Conservation (phyloP, 192 early-diverging fungal species). For the Backusella westeae region DNA sequence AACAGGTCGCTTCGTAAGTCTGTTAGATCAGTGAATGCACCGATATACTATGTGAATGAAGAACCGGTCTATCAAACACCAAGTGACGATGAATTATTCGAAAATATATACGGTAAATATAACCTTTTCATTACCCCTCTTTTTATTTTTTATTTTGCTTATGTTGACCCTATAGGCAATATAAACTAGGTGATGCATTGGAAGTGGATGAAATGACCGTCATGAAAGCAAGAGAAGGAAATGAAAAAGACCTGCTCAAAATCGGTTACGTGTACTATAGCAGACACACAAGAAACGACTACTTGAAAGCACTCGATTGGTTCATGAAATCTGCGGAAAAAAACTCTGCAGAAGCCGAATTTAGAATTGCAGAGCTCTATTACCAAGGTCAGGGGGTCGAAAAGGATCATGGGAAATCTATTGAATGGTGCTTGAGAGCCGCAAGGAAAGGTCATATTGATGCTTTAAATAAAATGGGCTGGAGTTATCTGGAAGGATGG, state of each 20-base stretch:
- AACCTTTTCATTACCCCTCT: neutral
- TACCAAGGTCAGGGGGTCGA: neutral
- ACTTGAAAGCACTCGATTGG: neutral
- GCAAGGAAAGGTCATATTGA: neutral
- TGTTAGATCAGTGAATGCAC: neutral
- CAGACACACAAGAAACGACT: neutral
- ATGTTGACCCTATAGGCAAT: neutral
- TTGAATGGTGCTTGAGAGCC: neutral
- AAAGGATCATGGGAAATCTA: neutral
- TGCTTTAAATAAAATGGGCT: neutral
- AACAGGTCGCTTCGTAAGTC: neutral
- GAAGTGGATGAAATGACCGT: neutral
- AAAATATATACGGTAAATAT: neutral
- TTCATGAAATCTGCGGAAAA: neutral
- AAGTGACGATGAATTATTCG: neutral
- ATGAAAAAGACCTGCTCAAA: neutral
- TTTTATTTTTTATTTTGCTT: neutral
- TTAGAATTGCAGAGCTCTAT: neutral
- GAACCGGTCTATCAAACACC: neutral
- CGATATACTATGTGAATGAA: neutral
- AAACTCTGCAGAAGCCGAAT: neutral
- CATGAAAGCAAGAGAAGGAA: neutral
- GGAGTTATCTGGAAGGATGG: neutral
- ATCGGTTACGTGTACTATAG: neutral
- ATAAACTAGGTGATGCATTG: neutral